Conservation (phyloP, 805 yeast species). For the Metschnikowia sp. region DNA sequence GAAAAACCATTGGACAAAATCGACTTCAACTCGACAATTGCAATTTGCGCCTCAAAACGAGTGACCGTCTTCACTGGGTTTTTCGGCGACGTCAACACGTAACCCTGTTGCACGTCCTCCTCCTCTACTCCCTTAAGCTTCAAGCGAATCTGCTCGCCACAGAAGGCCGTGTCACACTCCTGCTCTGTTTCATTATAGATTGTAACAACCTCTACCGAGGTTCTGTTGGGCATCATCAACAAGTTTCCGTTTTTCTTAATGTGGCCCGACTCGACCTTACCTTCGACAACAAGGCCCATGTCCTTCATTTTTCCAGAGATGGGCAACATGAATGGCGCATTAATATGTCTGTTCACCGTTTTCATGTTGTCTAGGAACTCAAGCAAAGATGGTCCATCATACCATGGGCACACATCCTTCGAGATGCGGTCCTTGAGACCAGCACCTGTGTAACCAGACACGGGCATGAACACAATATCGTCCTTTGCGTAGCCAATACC, state of each 20-base stretch:
- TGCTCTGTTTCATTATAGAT: constrained; percentile 94
- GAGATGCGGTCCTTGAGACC: constrained; percentile 86
- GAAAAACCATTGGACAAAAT: constrained; percentile 93
- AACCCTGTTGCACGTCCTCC: constrained; percentile 91
- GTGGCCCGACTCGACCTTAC: constrained; percentile 96
- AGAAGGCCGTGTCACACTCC: constrained; percentile 83
- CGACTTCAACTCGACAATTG: constrained; percentile 93
- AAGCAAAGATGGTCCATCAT: constrained; percentile 84
- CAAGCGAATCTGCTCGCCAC: constrained; percentile 97
- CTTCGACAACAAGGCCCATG: constrained; percentile 96
- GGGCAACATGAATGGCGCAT: constrained; percentile 97
- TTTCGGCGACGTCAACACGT: constrained; percentile 80
- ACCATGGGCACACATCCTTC: constrained; percentile 82
- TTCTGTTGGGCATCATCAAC: constrained; percentile 89
- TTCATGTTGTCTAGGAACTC: constrained; percentile 85
- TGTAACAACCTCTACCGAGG: constrained; percentile 76
- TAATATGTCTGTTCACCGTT: constrained; percentile 78
- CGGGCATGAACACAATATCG: constrained; percentile 92
- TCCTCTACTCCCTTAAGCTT: constrained; percentile 95
- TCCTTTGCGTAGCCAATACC: constrained; percentile 88
- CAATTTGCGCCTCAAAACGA: constrained; percentile 91
- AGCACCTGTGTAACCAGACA: constrained; percentile 96
- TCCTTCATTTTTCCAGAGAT: constrained; percentile 93
- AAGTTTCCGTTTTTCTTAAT: constrained; percentile 74
- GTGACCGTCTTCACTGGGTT: constrained; percentile 91